Evolutionary conservation across 208 protist species (phyloP), one percentile per base, ranked within the genome.

Genomic region (Trypanosoma mega): DNA sequence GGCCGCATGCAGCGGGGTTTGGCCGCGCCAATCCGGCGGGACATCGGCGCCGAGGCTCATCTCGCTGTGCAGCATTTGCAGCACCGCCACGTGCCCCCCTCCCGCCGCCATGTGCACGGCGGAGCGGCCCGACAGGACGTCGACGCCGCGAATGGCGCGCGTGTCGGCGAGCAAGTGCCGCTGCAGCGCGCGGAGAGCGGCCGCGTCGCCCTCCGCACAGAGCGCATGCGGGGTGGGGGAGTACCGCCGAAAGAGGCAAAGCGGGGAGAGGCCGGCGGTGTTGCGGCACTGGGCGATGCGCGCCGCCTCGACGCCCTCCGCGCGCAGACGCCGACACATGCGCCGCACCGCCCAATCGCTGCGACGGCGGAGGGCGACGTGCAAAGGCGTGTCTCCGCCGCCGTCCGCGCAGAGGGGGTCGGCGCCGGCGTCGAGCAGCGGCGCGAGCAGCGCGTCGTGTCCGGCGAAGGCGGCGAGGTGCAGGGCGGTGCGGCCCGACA

Each of bases 1-100:
- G 30, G 86, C 85, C 24, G 86, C 23, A 65, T 96, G 89, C 52
- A 96, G 54, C 8, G 89, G 86, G 2, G 75, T 93, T 55, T 90
- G 79, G 30, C 53, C 36, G 0, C 78, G 80, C 8, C 49, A 71
- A 47, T 95, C 82, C 20, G 75, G 50, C 29, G 85, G 27, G n/a
- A 23, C 4, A 46, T 58, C 54, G 33, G 31, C n/a, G 31, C 29
- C 36, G 18, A 75, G 27, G 9, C 41, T 24, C 34, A 94, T 44
- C 16, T 94, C 80, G 27, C 84, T 68, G 21, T 82, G 34, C 20
- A 92, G 50, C 54, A 79, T 86, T 34, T 62, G 60, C 29, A 94
- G 36, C 7, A 89, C 72, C n/a, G 80, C 74, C 2, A 64, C 44
- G 43, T 83, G 64, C 20, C 54, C 54, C 16, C 49, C 56, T 39